These are phyloP conservation scores for Aspergillus hancockii DNA, from an alignment of 495 filamentous ascomycete species.

Conservation along the genomic window DNA sequence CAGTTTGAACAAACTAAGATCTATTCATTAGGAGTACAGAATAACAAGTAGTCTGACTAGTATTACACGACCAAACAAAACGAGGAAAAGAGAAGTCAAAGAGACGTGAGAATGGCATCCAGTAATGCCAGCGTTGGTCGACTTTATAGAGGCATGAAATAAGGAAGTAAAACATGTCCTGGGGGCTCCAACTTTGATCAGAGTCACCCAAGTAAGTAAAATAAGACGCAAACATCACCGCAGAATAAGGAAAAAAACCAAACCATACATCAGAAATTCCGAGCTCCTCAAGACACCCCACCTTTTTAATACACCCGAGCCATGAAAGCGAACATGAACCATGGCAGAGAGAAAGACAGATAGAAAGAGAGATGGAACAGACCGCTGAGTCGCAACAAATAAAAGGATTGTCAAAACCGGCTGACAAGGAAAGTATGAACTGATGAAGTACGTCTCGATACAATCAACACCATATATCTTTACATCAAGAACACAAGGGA, in stretches of 20 bases:
- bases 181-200: not conserved
- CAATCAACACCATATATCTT: constrained; percentile 22
- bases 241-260: constrained; percentile 16
- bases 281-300: constrained; percentile 8
- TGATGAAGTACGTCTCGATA: constrained; percentile 10
- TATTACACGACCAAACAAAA: constrained; percentile 15
- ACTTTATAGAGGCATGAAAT: not conserved
- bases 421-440: constrained; percentile 3
- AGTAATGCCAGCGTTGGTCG: not conserved
- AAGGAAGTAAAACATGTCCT: not conserved
- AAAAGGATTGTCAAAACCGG: constrained; percentile 11
- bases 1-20: constrained; percentile 10
- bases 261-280: constrained; percentile 7
- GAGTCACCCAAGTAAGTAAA: not conserved
- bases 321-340: constrained; percentile 11
- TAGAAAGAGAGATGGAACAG: constrained; percentile 8
- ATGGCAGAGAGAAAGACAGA: constrained; percentile 10
- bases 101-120: not conserved
- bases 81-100: not conserved
- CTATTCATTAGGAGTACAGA: constrained; percentile 22
- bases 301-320: constrained; percentile 16
- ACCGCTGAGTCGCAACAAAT: constrained; percentile 3
- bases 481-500: constrained; percentile 17
- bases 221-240: not conserved
- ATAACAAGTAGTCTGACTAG: constrained; percentile 14